Evolutionary conservation across 2,329 filamentous ascomycete species (phyloP).

Genomic region (Nemania sp.): DNA sequence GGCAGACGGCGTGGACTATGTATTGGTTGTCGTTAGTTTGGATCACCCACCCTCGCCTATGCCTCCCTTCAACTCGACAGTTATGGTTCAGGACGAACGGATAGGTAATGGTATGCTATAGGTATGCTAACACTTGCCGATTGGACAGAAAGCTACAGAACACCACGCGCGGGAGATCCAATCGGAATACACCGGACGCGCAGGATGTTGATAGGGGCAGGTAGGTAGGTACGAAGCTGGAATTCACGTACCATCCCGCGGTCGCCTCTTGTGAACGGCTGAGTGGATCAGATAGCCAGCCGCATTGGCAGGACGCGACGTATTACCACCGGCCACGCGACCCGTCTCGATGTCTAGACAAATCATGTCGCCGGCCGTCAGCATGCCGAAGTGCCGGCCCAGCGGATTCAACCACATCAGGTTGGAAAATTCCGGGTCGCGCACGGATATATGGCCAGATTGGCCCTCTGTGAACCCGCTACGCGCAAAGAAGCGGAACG

Average conservation of each 20-base stretch:
- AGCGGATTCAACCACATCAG: constrained; percentile 75
- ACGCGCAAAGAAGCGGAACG: constrained; percentile 75
- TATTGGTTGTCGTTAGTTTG: constrained; percentile 44
- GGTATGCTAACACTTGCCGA: neutral
- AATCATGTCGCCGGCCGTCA: constrained; percentile 75
- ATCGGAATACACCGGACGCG: constrained; percentile 3
- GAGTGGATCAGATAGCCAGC: constrained; percentile 78
- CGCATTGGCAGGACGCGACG: constrained; percentile 70
- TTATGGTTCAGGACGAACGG: neutral
- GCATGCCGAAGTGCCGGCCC: constrained; percentile 72
- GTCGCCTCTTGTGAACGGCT: constrained; percentile 74
- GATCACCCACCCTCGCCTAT: neutral
- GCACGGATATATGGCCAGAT: constrained; percentile 60
- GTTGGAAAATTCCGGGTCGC: constrained; percentile 47
- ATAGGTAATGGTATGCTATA: neutral
- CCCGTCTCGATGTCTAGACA: constrained; percentile 69
- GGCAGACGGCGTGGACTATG: constrained; percentile 72
- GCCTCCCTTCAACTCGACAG: neutral
- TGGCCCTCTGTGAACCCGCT: constrained; percentile 77
- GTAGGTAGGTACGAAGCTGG: neutral
- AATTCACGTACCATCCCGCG: constrained; percentile 45
- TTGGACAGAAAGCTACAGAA: neutral
- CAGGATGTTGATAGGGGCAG: neutral
- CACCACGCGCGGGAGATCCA: neutral
- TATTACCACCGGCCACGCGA: constrained; percentile 73